Conservation (phyloP, 805 yeast genomes). For the Starmera pachycereana region DNA sequence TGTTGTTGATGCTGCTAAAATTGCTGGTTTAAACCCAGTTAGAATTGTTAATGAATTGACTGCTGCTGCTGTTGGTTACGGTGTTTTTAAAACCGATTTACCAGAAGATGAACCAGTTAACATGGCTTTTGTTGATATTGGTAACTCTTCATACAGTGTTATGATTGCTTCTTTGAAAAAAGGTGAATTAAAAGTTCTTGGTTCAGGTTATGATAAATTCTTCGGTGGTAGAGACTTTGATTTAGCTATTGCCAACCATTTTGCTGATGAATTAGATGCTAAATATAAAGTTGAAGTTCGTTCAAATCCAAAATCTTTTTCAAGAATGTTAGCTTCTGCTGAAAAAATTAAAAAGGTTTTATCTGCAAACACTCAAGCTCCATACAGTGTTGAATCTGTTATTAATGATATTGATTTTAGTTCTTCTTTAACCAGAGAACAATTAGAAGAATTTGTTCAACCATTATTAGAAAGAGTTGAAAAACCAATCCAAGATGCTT, state of each 20-base stretch:
- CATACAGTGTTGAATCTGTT: slow-evolving; percentile 89
- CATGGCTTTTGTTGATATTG: slow-evolving; percentile 92
- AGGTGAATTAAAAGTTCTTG: slow-evolving; percentile 91
- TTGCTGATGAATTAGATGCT: slow-evolving; percentile 82
- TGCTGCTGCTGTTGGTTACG: slow-evolving; percentile 98
- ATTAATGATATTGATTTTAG: slow-evolving; percentile 97
- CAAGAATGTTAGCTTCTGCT: slow-evolving; percentile 84
- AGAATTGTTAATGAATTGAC: slow-evolving; percentile 96
- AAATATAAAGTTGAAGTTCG: slow-evolving; percentile 91
- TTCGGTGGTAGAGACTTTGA: slow-evolving; percentile 99
- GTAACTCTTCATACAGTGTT: slow-evolving; percentile 92
- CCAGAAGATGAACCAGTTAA: slow-evolving; percentile 90
- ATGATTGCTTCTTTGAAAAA: slow-evolving; percentile 84
- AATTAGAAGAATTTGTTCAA: slow-evolving; percentile 78
- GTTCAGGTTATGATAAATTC: slow-evolving; percentile 88
- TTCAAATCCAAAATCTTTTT: slow-evolving; percentile 89
- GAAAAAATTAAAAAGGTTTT: slow-evolving; percentile 93
- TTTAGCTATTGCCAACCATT: slow-evolving; percentile 86
- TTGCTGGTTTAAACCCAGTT: slow-evolving; percentile 97
- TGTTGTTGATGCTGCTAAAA: slow-evolving; percentile 85
- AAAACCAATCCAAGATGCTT: slow-evolving; percentile 72
- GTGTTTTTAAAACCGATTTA: slow-evolving; percentile 94
- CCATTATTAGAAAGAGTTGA: slow-evolving; percentile 73
- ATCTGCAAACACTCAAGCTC: slow-evolving; percentile 92
- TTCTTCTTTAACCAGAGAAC: slow-evolving; percentile 80